These are phyloP conservation scores for Talaromyces sp. DNA, from an alignment of 2,329 filamentous ascomycete genomes.

Conservation along the genomic window DNA sequence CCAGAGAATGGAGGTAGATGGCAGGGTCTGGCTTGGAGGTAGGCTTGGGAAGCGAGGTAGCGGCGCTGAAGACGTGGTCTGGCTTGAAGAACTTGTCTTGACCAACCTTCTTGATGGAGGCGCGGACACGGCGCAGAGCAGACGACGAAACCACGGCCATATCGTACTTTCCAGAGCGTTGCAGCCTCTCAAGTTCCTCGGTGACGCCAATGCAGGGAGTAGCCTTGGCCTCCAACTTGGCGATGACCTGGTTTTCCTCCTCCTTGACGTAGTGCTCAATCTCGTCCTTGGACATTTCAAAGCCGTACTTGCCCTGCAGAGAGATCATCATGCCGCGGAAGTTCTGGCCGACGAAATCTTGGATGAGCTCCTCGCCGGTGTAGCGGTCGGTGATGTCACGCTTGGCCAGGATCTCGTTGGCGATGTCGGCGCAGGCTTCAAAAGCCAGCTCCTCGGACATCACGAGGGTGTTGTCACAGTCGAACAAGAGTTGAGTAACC, in stretches of 20 bases:
- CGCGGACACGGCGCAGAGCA: slow-evolving; percentile 69
- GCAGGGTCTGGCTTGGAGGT: slow-evolving; percentile 87
- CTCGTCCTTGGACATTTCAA: slow-evolving; percentile 62
- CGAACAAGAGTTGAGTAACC: slow-evolving; percentile 69
- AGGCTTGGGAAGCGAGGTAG: slow-evolving; percentile 69
- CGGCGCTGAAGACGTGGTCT: slow-evolving; percentile 73
- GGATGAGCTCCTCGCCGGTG: slow-evolving; percentile 70
- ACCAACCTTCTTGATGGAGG: slow-evolving; percentile 70
- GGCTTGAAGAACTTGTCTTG: slow-evolving; percentile 75
- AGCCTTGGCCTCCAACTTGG: slow-evolving; percentile 65
- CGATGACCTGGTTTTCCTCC: slow-evolving; percentile 79
- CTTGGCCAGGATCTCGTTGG: slow-evolving; percentile 74
- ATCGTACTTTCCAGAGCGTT: slow-evolving; percentile 57
- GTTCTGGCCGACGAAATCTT: slow-evolving; percentile 88
- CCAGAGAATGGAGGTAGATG: slow-evolving; percentile 74
- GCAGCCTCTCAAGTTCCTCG: slow-evolving; percentile 61
- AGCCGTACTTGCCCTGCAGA: slow-evolving; percentile 69
- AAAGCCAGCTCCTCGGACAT: slow-evolving; percentile 87
- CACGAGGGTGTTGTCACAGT: slow-evolving; percentile 83
- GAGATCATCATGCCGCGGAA: slow-evolving; percentile 85
- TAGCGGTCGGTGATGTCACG: slow-evolving; percentile 63
- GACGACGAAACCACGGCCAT: slow-evolving; percentile 78
- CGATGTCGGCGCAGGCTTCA: slow-evolving; percentile 80
- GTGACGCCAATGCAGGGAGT: slow-evolving; percentile 64
- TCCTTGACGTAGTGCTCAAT: slow-evolving; percentile 66